phyloP scores from a whole-genome alignment of 495 filamentous ascomycete genomes.

The Trypethelium eluteriae region DNA sequence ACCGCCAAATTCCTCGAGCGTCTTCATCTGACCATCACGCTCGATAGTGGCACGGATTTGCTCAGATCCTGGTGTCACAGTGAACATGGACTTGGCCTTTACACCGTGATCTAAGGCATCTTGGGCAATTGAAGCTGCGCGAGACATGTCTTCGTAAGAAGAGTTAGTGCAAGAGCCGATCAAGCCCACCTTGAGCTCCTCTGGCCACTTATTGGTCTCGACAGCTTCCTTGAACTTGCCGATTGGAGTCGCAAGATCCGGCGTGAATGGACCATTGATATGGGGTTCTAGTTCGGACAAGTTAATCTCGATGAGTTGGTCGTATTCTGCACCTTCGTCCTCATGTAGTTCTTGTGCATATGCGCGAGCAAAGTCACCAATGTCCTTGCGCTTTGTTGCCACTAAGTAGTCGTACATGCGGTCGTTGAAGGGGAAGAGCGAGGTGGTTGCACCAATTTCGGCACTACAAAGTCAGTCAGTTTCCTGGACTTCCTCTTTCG shows the following conservation, averaged over 20 bases:
- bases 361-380: slow-evolving; percentile 78
- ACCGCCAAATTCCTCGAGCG: slow-evolving; percentile 96
- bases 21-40: slow-evolving; percentile 90
- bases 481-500: no score
- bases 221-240: slow-evolving; percentile 95
- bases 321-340: slow-evolving; percentile 92
- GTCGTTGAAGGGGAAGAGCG: slow-evolving; percentile 98
- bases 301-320: slow-evolving; percentile 94
- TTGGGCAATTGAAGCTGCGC: slow-evolving; percentile 86
- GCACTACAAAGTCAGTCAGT: slow-evolving; percentile 38
- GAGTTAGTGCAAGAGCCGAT: slow-evolving; percentile 99
- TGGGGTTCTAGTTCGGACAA: slow-evolving; percentile 91
- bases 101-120: slow-evolving; percentile 90
- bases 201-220: slow-evolving; percentile 89
- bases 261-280: slow-evolving; percentile 99
- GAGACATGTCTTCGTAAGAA: slow-evolving; percentile 98
- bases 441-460: slow-evolving; percentile 94
- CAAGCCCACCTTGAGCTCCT: slow-evolving; percentile 92
- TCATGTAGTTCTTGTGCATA: slow-evolving; percentile 83
- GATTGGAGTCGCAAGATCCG: slow-evolving; percentile 95
- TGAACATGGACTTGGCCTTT: slow-evolving; percentile 90
- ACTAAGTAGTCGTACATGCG: slow-evolving; percentile 91
- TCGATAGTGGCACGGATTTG: slow-evolving; percentile 95
- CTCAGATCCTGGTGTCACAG: slow-evolving; percentile 93
- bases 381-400: slow-evolving; percentile 83